Evolutionary conservation across 352 stramenopile species (phyloP), one percentile per base, ranked within the genome.

Genomic region (Aphanomyces astaci): DNA sequence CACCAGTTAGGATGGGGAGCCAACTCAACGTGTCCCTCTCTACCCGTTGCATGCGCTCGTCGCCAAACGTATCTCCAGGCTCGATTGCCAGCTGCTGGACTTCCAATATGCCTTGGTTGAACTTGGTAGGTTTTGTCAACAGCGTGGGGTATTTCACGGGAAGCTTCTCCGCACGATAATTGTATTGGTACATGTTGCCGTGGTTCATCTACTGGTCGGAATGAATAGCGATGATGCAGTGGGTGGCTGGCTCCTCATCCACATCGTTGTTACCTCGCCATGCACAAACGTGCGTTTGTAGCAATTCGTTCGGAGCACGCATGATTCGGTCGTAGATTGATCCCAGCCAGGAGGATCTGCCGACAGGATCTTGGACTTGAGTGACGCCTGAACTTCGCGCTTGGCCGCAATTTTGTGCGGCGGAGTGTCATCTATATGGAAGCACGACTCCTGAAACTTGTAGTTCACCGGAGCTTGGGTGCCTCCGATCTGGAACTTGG

Each of bases 171-270:
- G 87, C 87, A 15, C 87, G 82, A 43, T 83, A 90, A 70, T 93
- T 94, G 81, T 95, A 93, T 54, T 75, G 72, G 63, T 89, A 94
- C 82, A 95, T 89, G 72, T 89, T 79, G 22, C 73, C 73, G 28
- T 81, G 84, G 65, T 88, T 90, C 57, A 84, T 71, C 84, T 93
- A 57, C 2, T 66, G 11, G 17, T 9, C 13, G 10, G 30, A 19
- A 67, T 46, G 28, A 60, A 60, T 27, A 24, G 25, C 17, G 13
- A 13, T 10, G 19, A 22, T 54, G 2, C 7, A 15, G 11, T 32
- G 13, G 60, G 19, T 3, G 1, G n/a, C n/a, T n/a, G n/a, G n/a
- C n/a, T n/a, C n/a, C n/a, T n/a, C n/a, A n/a, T n/a, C n/a, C n/a
- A n/a, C n/a, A n/a, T n/a, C n/a, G n/a, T n/a, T n/a, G n/a, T n/a